A percentile compares a stretch with the other conserved stretches of the same genome.
Evolutionary conservation across 2,329 filamentous ascomycete species (phyloP).

Genomic region (Fusarium globosum): DNA sequence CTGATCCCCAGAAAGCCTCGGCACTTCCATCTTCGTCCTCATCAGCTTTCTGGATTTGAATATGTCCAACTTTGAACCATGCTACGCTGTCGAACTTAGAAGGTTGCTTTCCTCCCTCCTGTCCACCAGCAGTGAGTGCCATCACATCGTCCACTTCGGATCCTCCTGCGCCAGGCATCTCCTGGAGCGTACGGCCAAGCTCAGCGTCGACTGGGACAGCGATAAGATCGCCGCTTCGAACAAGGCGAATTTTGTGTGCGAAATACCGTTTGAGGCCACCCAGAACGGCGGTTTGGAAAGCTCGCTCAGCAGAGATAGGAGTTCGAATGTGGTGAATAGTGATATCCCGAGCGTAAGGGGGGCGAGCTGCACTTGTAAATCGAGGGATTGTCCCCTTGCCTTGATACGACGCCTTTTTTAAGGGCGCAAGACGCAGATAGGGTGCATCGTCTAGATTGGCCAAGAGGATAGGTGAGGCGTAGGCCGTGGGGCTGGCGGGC

Average conservation of each 20-base stretch:
- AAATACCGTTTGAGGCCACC: slow-evolving; percentile 91
- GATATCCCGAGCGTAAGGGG: slow-evolving; percentile 76
- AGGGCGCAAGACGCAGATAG: slow-evolving; percentile 81
- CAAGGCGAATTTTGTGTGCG: slow-evolving; percentile 81
- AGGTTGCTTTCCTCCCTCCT: slow-evolving; percentile 41
- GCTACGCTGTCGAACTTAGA: slow-evolving; percentile 72
- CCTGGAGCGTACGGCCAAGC: slow-evolving; percentile 83
- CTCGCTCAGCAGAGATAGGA: slow-evolving; percentile 85
- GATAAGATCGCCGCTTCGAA: slow-evolving; percentile 88
- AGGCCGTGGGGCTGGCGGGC: slow-evolving; percentile 69
- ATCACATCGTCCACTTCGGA: slow-evolving; percentile 78
- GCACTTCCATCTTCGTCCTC: slow-evolving; percentile 69
- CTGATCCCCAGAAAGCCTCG: slow-evolving; percentile 83
- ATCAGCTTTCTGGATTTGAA: slow-evolving; percentile 66
- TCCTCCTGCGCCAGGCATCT: slow-evolving; percentile 69
- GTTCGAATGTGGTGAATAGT: slow-evolving; percentile 90
- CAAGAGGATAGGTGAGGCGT: slow-evolving; percentile 86
- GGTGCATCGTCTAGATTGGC: slow-evolving; percentile 84
- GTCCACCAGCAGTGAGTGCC: slow-evolving; percentile 59
- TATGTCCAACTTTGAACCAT: slow-evolving; percentile 92
- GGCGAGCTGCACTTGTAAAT: slow-evolving; percentile 65
- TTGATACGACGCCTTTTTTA: slow-evolving; percentile 65
- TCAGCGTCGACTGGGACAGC: slow-evolving; percentile 89
- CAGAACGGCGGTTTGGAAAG: slow-evolving; percentile 86
- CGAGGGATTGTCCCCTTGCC: slow-evolving; percentile 66